These are phyloP conservation scores for Astrocystis sublimbata DNA, from an alignment of 495 filamentous ascomycete species.

Conservation along the genomic window DNA sequence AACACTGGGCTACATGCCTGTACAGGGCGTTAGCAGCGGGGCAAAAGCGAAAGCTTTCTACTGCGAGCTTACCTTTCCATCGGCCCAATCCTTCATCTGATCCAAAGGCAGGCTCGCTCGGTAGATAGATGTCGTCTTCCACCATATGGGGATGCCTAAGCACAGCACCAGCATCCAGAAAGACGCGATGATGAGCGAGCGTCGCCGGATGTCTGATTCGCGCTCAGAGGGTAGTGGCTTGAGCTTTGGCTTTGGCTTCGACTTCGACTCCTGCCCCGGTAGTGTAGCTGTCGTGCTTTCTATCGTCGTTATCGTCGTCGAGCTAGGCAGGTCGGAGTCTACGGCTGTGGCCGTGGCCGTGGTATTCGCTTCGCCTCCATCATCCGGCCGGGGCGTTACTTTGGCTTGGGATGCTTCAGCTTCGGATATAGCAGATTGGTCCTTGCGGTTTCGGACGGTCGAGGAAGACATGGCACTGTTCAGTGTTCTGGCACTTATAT, in stretches of 20 bases:
- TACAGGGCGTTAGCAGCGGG: slow-evolving; percentile 5
- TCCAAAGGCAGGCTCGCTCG: slow-evolving; percentile 79
- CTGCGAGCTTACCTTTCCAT: slow-evolving; percentile 69
- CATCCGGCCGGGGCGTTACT: neutral
- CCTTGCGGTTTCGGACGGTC: slow-evolving; percentile 6
- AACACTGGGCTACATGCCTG: slow-evolving; percentile 88
- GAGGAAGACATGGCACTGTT: slow-evolving; percentile 18
- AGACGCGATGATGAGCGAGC: slow-evolving; percentile 74
- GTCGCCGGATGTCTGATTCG: slow-evolving; percentile 62
- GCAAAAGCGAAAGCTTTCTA: too few relatives aligned
- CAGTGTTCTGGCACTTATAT: too few relatives aligned
- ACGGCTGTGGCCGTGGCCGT: neutral
- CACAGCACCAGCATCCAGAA: slow-evolving; percentile 89
- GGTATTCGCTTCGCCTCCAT: neutral
- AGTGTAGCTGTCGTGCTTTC: too few relatives aligned
- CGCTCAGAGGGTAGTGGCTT: slow-evolving; percentile 74
- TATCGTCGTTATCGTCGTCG: neutral
- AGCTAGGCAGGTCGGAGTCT: neutral
- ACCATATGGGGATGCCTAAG: slow-evolving; percentile 93
- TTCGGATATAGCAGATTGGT: neutral
- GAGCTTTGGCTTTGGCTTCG: slow-evolving; percentile 12
- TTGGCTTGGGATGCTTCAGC: neutral
- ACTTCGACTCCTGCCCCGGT: too few relatives aligned
- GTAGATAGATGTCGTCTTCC: slow-evolving; percentile 93
- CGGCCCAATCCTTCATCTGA: slow-evolving; percentile 90